These are phyloP conservation scores for Plasmodium fragile DNA, from an alignment of 169 alveolate genomes.

Conservation along the genomic window DNA sequence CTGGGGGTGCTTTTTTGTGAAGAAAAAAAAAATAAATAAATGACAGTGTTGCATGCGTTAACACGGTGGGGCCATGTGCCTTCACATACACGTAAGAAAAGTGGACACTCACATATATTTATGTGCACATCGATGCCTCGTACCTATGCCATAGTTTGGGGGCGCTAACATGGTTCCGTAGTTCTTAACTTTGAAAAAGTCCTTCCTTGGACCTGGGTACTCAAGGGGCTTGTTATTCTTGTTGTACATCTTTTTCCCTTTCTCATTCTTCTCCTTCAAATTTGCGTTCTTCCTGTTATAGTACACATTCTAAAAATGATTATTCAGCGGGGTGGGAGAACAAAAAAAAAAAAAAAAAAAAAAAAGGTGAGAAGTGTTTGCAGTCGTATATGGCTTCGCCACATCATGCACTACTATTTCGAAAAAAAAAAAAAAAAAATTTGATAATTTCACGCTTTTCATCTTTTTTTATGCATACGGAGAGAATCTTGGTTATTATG, in stretches of 20 bases:
- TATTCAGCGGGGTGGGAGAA: not conserved
- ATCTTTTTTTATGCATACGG: slow-evolving; percentile 34
- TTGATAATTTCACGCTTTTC: not conserved
- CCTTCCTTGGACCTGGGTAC: slow-evolving; percentile 13
- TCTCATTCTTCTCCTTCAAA: slow-evolving; percentile 45
- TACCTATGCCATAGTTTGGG: slow-evolving; percentile 41
- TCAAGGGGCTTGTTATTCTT: slow-evolving; percentile 27
- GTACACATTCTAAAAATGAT: slow-evolving; percentile 21
- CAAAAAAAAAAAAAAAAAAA: not conserved
- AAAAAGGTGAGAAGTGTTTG: not conserved
- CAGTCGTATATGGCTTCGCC: not conserved
- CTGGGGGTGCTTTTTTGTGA: not conserved
- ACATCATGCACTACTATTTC: slow-evolving; percentile 2
- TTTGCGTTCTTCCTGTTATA: slow-evolving; percentile 28
- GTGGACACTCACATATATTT: slow-evolving; percentile 1
- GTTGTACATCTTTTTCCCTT: slow-evolving; percentile 45
- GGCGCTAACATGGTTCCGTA: not conserved
- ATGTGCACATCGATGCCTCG: not conserved
- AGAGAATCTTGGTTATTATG: slow-evolving; percentile 31
- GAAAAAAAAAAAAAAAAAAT: not conserved
- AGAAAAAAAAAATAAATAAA: not conserved
- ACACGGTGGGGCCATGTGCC: not conserved
- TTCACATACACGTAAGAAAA: not conserved
- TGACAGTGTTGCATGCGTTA: not conserved
- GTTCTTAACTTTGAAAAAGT: slow-evolving; percentile 28